phyloP scores from a whole-genome alignment of 2,329 filamentous ascomycete genomes.

The Curvularia verruculosa region DNA sequence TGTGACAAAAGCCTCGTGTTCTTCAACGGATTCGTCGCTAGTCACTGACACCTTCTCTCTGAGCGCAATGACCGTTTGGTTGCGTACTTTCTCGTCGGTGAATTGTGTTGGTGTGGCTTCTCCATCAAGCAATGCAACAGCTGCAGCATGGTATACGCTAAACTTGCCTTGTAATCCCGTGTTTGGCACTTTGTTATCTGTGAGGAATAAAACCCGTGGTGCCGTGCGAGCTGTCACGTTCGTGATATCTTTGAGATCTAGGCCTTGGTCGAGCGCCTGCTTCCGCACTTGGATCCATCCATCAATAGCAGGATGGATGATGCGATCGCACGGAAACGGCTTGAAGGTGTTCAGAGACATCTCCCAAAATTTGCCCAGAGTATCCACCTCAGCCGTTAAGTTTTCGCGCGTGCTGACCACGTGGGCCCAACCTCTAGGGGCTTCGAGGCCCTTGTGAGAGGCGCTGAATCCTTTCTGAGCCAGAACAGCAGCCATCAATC shows the following conservation, averaged over 20 bases:
- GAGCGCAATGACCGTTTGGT: constrained; percentile 50
- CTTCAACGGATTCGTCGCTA: constrained; percentile 48
- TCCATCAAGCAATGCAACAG: constrained; percentile 58
- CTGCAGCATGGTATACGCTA: constrained; percentile 62
- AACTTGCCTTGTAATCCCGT: constrained; percentile 62
- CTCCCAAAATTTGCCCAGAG: constrained; percentile 55
- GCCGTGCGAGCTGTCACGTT: constrained; percentile 56
- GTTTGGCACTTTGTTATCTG: constrained; percentile 57
- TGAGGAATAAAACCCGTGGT: constrained; percentile 60
- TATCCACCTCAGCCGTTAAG: constrained; percentile 49
- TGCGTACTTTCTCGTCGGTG: constrained; percentile 55
- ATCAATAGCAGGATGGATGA: constrained; percentile 63
- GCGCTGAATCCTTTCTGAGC: constrained; percentile 59
- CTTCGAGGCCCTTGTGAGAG: constrained; percentile 56
- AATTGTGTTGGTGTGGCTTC: constrained; percentile 60
- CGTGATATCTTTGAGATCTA: constrained; percentile 53
- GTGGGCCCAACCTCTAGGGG: constrained; percentile 60
- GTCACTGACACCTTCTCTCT: constrained; percentile 56
- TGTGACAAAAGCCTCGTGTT: constrained; percentile 53
- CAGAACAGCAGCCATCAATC: constrained; percentile 55
- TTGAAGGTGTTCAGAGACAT: constrained; percentile 62
- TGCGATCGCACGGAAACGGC: constrained; percentile 63
- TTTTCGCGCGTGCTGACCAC: constrained; percentile 56
- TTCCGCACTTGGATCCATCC: constrained; percentile 56
- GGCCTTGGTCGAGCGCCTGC: constrained; percentile 43